A percentile compares a stretch with the other conserved stretches of the same genome.
Conservation (phyloP, 2,329 filamentous ascomycete genomes). For the Simplicillium aogashimaense region DNA sequence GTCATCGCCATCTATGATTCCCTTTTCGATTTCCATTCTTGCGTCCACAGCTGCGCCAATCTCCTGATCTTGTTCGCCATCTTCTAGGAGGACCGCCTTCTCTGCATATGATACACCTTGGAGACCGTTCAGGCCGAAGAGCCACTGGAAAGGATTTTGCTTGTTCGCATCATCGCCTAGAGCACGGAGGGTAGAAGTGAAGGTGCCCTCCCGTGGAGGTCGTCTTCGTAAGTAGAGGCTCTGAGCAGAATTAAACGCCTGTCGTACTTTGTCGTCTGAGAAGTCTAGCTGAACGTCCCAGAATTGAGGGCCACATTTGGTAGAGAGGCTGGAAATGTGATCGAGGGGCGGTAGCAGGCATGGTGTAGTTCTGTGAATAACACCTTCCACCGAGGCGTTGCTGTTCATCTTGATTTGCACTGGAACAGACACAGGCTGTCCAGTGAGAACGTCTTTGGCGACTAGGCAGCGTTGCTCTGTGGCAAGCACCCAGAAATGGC, state of each 20-base stretch:
- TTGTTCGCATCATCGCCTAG: slow-evolving; percentile 39
- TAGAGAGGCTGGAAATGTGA: slow-evolving; percentile 48
- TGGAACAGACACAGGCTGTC: slow-evolving; percentile 65
- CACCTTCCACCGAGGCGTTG: slow-evolving; percentile 24
- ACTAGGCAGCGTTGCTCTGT: slow-evolving; percentile 84
- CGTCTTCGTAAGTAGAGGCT: slow-evolving; percentile 66
- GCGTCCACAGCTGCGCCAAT: slow-evolving; percentile 55
- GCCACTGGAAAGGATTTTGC: slow-evolving; percentile 55
- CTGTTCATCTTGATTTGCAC: slow-evolving; percentile 53
- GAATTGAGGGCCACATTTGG: slow-evolving; percentile 54
- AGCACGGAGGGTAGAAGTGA: slow-evolving; percentile 64
- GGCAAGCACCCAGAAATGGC: slow-evolving; percentile 94
- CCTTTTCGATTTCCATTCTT: slow-evolving; percentile 52
- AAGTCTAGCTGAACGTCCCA: slow-evolving; percentile 81
- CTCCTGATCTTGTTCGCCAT: slow-evolving; percentile 35
- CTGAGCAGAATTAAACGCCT: slow-evolving; percentile 56
- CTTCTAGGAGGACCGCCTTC: slow-evolving; percentile 49
- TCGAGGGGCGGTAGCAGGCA: slow-evolving; percentile 56
- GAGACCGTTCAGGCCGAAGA: slow-evolving; percentile 56
- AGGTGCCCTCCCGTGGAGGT: slow-evolving; percentile 56
- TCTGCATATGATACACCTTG: slow-evolving; percentile 54
- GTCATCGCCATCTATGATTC: slow-evolving; percentile 30
- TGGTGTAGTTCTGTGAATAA: slow-evolving; percentile 38
- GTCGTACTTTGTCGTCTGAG: slow-evolving; percentile 48
- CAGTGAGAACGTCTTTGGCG: slow-evolving; percentile 75